Base-by-base conservation (phyloP, 768 basidiomycete genomes). In the Podaxis mareebaensis region DNA sequence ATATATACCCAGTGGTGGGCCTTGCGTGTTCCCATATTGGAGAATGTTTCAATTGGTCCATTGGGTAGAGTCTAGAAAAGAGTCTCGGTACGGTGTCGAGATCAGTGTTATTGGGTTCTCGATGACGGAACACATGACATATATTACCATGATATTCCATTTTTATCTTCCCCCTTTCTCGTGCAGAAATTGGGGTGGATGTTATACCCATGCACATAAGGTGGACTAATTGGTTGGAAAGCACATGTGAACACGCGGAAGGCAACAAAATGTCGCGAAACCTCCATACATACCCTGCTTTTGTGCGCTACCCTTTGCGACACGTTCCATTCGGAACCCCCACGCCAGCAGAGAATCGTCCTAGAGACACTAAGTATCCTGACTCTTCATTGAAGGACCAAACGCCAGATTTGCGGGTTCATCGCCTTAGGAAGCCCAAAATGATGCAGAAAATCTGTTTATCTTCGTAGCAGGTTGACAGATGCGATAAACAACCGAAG, bases 31-130 rank as follows among this genome's bases (percentile, higher is more conserved):
- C 48, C 33, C 1, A 64, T 48, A 57, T 39, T 46, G 17, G 17
- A 28, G 46, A 63, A 56, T 40, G 40, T 63, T 51, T 33, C 30
- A 33, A 33, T 10, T 33, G 30, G 30, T 8, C 30, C 30, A 33
- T 33, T 20, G 38, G 28, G 20, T 0, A 53, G 40, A 55, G 53
- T 46, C 61, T 49, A 36, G 62, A 51, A 39, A 20, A 22, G 36
- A 57, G 51, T 67, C 70, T 70, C 67, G 67, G 63, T 66, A 59
- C 36, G 61, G 49, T 51, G 49, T 51, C 49, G 22, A 40, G 51
- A 52, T 60, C 51, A 49, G 33, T 7, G 22, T 17, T 39, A 39
- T 57, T 65, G 46, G 62, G 38, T 53, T 36, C 17, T 36, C 17
- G 40, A 66, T 66, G 67, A 66, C 63, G 61, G 54, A 51, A 65